Base-by-base conservation (phyloP, 768 basidiomycete species). In the Asterophora lycoperdoides region DNA sequence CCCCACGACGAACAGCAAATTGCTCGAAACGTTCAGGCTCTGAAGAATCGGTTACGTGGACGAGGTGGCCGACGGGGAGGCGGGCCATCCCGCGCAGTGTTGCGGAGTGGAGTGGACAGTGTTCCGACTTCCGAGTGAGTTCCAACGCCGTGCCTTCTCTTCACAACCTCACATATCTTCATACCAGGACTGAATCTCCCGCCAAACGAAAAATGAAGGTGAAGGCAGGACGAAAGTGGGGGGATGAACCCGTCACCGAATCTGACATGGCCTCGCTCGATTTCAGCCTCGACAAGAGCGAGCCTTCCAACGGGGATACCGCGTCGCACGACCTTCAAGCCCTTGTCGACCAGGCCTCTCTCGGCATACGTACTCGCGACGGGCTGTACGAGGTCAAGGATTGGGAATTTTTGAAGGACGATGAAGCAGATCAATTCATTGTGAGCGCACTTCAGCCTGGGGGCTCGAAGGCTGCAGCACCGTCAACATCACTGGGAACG, bases 231-330 rank as follows among this genome's bases (percentile, higher is more conserved):
- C 84, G 96, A 26, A 98, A 93, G 69, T 99, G 96, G 96, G 92
- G 85, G 18, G 82, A 95, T 59, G 79, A 83, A 55, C 75, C 77
- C 1, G 84, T 87, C 3, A 84, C 83, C 8, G 89, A 91, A 55
- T 76, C 78, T 13, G 96, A 98, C 55, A 95, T 98, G 90, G 91
- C 86, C 5, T 84, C 88, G 35, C 78, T 97, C 45, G 93, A 99
- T 66, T 98, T 89, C 65, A 91, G 86, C 55, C 57, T 70, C 41
- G 81, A 86, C 58, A 81, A 80, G 54, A 52, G 69, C 1, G 74
- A 74, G 44, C 57, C 64, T 6, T 54, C 61, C 3, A 61, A 60
- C 36, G 64, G 62, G 2, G 64, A 56, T 8, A 47, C 61, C 14
- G 59, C 60, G 18, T 68, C 74, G 23, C 70, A 73, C 45, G 81